Evolutionary conservation across 352 stramenopile species (phyloP).

Genomic region (Pythium diclinum): DNA sequence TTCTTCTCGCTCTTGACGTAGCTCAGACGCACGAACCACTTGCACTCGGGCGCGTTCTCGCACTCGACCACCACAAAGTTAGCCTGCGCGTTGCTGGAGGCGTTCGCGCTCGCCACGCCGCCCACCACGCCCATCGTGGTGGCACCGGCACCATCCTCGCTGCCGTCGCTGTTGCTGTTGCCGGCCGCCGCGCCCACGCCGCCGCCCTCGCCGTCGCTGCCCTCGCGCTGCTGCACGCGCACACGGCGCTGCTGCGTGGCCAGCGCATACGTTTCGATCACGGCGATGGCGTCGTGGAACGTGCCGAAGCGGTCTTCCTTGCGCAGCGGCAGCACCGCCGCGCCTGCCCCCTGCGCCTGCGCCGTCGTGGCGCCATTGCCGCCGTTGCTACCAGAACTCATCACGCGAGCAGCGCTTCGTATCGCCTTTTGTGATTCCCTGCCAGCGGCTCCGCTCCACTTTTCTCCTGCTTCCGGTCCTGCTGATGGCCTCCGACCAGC

Average conservation of each 20-base stretch:
- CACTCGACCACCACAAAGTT: constrained; percentile 64
- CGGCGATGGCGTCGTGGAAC: constrained; percentile 59
- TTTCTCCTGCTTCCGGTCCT: constrained; percentile 9
- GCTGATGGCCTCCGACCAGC: not conserved
- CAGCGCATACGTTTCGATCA: constrained; percentile 56
- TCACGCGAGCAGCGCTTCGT: constrained; percentile 21
- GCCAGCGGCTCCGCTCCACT: constrained; percentile 17
- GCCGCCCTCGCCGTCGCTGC: constrained; percentile 2
- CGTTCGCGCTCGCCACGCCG: not conserved
- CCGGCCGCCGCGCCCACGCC: constrained; percentile 8
- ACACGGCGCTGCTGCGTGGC: constrained; percentile 53
- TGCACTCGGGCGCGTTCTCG: constrained; percentile 59
- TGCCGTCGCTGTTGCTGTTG: constrained; percentile 1
- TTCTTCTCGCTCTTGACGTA: constrained; percentile 63
- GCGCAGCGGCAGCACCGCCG: constrained; percentile 26
- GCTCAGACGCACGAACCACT: constrained; percentile 69
- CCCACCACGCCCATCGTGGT: not conserved
- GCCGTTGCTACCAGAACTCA: constrained; percentile 17
- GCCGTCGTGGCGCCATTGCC: not conserved
- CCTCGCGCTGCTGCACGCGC: constrained; percentile 40
- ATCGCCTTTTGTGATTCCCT: constrained; percentile 48
- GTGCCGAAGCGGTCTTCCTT: constrained; percentile 65
- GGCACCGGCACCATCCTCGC: not conserved
- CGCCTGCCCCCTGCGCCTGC: too few species aligned
- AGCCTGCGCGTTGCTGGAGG: constrained; percentile 12